These are phyloP conservation scores for Stropharia rugosoannulata DNA, from an alignment of 768 basidiomycete genomes.

Conservation along the genomic window DNA sequence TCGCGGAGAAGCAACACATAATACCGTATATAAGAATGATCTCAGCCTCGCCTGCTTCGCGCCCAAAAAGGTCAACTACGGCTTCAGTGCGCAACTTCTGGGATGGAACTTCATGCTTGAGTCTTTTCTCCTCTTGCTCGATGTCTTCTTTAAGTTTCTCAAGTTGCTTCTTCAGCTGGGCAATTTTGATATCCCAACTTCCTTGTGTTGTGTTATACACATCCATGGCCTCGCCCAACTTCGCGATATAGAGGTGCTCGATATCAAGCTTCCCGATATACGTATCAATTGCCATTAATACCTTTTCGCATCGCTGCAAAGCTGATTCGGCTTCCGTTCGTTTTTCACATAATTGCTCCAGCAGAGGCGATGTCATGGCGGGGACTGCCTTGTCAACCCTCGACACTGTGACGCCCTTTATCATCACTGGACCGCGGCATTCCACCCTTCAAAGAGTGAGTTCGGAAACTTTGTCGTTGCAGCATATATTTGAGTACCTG, in stretches of 20 bases:
- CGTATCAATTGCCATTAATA: constrained; percentile 16
- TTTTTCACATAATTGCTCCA: constrained; percentile 3
- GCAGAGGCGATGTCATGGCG: constrained; percentile 19
- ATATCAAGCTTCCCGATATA: constrained; percentile 10
- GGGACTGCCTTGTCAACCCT: constrained; percentile 3
- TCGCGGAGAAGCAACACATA: too few relatives aligned
- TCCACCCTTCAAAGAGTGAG: constrained; percentile 30
- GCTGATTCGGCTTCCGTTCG: not conserved
- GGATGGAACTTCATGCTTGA: constrained; percentile 13
- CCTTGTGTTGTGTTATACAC: constrained; percentile 13
- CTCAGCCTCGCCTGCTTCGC: constrained; percentile 29
- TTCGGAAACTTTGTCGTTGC: too few relatives aligned
- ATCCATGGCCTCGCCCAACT: constrained; percentile 14
- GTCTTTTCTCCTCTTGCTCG: constrained; percentile 7
- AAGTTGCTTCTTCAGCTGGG: constrained; percentile 15
- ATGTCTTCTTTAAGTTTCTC: constrained; percentile 13
- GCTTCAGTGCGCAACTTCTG: constrained; percentile 6
- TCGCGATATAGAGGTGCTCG: constrained; percentile 13
- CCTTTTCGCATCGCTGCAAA: constrained; percentile 12
- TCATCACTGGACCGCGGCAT: constrained; percentile 38
- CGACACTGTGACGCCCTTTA: constrained; percentile 39
- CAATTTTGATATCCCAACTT: constrained; percentile 21
- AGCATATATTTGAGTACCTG: not conserved
- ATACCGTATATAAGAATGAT: constrained; percentile 36
- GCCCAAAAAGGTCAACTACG: constrained; percentile 30